Conservation (phyloP, 2,329 filamentous ascomycete species). For the Rhinocladiella mackenziei region DNA sequence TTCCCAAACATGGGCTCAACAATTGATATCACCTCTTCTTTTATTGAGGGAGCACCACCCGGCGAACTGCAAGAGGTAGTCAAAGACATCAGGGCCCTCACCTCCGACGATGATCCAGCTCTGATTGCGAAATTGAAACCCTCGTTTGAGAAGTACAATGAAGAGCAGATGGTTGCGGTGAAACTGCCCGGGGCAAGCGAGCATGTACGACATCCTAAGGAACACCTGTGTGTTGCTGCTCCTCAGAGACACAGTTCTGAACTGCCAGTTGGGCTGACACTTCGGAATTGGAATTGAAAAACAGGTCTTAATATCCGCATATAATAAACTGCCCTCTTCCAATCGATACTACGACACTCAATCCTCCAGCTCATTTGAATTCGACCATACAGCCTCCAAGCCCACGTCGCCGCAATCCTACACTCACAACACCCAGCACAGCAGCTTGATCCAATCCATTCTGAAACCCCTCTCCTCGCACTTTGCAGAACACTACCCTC, state of each 20-base stretch:
- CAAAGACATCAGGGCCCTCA: constrained; percentile 84
- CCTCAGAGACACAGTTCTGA: too few species aligned
- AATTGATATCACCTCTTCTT: constrained; percentile 68
- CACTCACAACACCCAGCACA: constrained; percentile 68
- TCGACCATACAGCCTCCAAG: constrained; percentile 83
- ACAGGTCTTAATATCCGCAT: constrained; percentile 73
- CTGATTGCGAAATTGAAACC: constrained; percentile 70
- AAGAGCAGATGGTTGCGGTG: constrained; percentile 83
- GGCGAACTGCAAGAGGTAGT: constrained; percentile 89
- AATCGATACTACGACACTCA: constrained; percentile 86
- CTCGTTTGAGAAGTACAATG: constrained; percentile 92
- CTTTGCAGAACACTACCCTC: constrained; percentile 82
- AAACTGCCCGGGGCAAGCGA: constrained; percentile 85
- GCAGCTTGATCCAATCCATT: constrained; percentile 71
- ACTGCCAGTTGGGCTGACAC: too few species aligned
- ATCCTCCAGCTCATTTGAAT: constrained; percentile 79
- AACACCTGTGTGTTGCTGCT: too few species aligned
- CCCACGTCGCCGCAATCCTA: constrained; percentile 78
- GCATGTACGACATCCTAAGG: constrained; percentile 53
- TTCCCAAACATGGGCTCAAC: constrained; percentile 41
- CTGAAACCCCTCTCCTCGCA: constrained; percentile 72
- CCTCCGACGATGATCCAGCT: constrained; percentile 59
- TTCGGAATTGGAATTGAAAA: too few species aligned
- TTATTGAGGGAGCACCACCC: constrained; percentile 89
- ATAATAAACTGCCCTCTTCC: constrained; percentile 67